Base-by-base conservation (phyloP, 768 basidiomycete species). In the Lactarius evosmus region DNA sequence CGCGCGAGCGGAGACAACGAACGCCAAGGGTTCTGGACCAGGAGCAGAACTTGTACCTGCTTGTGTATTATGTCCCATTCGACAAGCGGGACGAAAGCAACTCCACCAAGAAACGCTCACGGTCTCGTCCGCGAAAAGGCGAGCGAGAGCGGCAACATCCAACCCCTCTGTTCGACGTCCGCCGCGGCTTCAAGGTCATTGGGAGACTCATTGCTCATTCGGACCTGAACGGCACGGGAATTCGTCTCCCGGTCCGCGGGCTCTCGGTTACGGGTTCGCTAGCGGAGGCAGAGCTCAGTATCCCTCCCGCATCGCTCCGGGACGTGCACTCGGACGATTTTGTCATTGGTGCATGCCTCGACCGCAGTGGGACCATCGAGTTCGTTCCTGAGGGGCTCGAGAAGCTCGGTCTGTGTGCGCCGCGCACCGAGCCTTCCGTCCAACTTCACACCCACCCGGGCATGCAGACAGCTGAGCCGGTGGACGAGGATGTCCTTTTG, bases 1-100 rank as follows among this genome's bases (percentile, higher is more conserved):
- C 67, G 57, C 58, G 36, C 19, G 61, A 34, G 59, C 55, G 19
- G 68, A 70, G 58, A 69, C 72, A 53, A 55, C 69, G 17, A 16
- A 59, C 17, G 32, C 59, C 56, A 69, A 69, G 16, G 50, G 72
- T 30, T 74, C 83, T 41, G 79, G 41, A 82, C 1, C 72, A 82
- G 41, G 79, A 83, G 60, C 77, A 84, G 32, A 81, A 89, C 1
- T 82, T 83, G 61, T 93, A 88, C 69, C 78, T 95, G 29, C 79
- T 96, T 51, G 86, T 95, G 14, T 93, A 88, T 74, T 95, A 91
- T 73, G 86, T 87, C 61, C 82, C 84, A 0, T 82, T 83, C 71
- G 78, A 77, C 70, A 74, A 75, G 53, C 68, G 69, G 27, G 71
- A 70, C 33, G 74, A 74, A 38, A 38, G 59, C 14, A 54, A 55